Evolutionary conservation across 2,329 filamentous ascomycete genomes (phyloP).

Genomic region (Trichophyton rubrum): DNA sequence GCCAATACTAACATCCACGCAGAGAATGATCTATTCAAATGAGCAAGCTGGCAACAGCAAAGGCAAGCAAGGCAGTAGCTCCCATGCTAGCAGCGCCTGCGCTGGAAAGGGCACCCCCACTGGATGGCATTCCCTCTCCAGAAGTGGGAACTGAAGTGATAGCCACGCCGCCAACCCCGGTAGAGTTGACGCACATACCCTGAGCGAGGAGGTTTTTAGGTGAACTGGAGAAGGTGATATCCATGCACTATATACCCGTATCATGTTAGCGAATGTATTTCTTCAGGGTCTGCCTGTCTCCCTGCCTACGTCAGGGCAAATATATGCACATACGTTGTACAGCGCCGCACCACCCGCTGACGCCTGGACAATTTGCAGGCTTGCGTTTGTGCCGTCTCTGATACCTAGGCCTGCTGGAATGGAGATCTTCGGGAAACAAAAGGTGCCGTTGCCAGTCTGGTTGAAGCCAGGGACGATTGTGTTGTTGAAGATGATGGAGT

Average conservation of each 20-base stretch:
- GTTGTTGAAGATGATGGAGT: constrained; percentile 35
- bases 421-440: constrained; percentile 32
- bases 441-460: constrained; percentile 36
- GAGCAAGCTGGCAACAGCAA: not conserved
- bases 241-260: constrained; percentile 27
- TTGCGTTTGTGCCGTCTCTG: constrained; percentile 30
- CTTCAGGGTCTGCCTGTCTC: no score
- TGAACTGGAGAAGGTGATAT: constrained; percentile 32
- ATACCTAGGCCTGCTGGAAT: constrained; percentile 21
- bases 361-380: constrained; percentile 36
- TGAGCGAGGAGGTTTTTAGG: constrained; percentile 22
- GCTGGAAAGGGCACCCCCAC: not conserved
- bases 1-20: no score
- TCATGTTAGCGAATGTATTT: no score
- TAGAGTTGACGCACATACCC: constrained; percentile 29
- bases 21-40: not conserved
- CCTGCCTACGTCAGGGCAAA: no score
- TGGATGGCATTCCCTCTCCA: not conserved
- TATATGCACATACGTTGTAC: constrained; percentile 33
- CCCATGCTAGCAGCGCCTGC: not conserved
- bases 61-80: not conserved
- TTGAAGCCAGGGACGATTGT: constrained; percentile 34
- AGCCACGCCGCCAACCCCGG: constrained; percentile 25
- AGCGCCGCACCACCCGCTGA: constrained; percentile 28
- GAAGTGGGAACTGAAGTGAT: constrained; percentile 9